A percentile compares a stretch with the other conserved stretches of the same genome.
Evolutionary conservation across 2,329 filamentous ascomycete genomes (phyloP).

Genomic region (Microsporum audouinii): DNA sequence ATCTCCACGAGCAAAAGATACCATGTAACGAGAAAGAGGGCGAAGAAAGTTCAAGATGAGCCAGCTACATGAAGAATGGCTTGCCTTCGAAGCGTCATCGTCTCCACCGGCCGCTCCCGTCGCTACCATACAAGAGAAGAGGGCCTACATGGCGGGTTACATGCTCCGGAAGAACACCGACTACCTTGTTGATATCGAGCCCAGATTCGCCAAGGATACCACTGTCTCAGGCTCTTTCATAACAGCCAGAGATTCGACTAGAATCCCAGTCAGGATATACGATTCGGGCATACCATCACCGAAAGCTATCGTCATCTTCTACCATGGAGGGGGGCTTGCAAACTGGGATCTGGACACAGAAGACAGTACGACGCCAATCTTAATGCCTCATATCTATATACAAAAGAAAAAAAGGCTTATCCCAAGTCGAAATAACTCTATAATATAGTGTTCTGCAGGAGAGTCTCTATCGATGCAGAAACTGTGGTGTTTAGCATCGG

Average conservation of each 20-base stretch:
- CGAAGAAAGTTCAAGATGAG: neutral
- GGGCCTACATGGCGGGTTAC: neutral
- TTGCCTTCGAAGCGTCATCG: neutral
- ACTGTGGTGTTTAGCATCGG: conserved; percentile 14
- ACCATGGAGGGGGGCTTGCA: neutral
- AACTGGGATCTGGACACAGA: conserved; percentile 5
- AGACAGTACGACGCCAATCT: neutral
- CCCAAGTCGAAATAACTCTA: neutral
- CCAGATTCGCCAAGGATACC: neutral
- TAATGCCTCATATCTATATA: too few species aligned
- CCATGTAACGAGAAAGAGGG: neutral
- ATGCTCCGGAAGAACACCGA: neutral
- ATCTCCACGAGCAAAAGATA: neutral
- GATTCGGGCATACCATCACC: neutral
- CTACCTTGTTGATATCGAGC: neutral
- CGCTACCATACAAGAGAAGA: neutral
- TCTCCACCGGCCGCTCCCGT: neutral
- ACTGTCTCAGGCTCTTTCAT: neutral
- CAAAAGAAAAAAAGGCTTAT: too few species aligned
- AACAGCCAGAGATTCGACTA: neutral
- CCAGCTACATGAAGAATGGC: conserved; percentile 3
- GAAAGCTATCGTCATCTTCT: conserved; percentile 1
- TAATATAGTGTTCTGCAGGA: neutral
- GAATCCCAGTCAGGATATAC: conserved; percentile 8
- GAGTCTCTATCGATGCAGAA: neutral